Evolutionary conservation across 331 rosid species (phyloP).

Genomic region (Dryas integrifolia): DNA sequence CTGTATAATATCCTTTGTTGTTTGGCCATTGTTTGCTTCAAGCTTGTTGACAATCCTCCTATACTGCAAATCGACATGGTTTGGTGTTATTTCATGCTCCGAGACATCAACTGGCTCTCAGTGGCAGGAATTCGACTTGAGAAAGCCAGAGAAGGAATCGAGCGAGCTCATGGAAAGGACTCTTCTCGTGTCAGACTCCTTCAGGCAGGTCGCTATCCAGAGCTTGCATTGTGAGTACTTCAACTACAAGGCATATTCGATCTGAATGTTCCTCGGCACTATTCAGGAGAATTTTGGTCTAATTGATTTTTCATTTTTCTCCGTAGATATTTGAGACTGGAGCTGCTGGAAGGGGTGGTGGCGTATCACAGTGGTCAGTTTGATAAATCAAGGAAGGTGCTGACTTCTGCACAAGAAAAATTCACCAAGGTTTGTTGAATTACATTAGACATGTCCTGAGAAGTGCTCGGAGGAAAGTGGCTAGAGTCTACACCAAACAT

Average conservation of each 20-base stretch:
- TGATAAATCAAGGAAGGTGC: conserved; percentile 57
- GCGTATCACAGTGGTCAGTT: conserved; percentile 77
- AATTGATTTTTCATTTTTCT: conserved; percentile 13
- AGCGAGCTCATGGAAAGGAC: conserved; percentile 83
- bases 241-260: background rate
- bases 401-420: conserved; percentile 63
- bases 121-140: conserved; percentile 84
- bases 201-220: conserved; percentile 82
- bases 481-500: background rate
- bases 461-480: background rate
- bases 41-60: conserved; percentile 88
- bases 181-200: conserved; percentile 69
- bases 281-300: background rate
- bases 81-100: conserved; percentile 98
- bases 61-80: conserved; percentile 96
- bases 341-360: conserved; percentile 92
- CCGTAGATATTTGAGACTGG: conserved; percentile 73
- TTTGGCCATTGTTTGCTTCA: conserved; percentile 34
- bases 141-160: conserved; percentile 68
- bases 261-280: background rate
- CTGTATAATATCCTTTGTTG: conserved; percentile 21
- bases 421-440: conserved; percentile 50
- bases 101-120: conserved; percentile 75
- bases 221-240: conserved; percentile 75
- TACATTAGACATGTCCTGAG: background rate